These are phyloP conservation scores for Phytophthora multivora DNA, from an alignment of 352 stramenopile genomes.

Conservation along the genomic window DNA sequence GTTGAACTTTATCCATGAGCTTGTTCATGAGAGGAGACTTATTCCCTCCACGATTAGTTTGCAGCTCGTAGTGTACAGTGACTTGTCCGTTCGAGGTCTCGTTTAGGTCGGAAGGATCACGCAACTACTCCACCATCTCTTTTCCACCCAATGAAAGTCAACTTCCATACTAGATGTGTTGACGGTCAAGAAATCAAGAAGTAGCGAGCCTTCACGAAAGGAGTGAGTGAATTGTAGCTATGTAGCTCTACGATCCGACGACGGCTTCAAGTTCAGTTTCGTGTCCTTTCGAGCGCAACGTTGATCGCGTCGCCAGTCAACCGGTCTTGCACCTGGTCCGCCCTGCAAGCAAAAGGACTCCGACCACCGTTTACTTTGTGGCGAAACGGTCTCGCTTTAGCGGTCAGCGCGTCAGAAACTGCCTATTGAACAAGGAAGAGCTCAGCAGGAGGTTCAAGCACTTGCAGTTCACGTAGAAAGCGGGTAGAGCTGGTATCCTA, in stretches of 20 bases:
- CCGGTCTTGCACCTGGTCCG: conserved; percentile 16
- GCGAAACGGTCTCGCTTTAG: conserved; percentile 22
- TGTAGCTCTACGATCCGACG: conserved; percentile 29
- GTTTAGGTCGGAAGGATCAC: neutral
- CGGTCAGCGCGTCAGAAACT: conserved; percentile 35
- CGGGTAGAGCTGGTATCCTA: too few species aligned
- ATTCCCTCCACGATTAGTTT: too few species aligned
- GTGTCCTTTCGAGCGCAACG: conserved; percentile 31
- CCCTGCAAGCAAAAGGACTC: conserved; percentile 14
- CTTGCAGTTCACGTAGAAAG: too few species aligned
- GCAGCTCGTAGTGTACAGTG: neutral
- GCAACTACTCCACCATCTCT: too few species aligned
- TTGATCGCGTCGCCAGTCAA: conserved; percentile 6
- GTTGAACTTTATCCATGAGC: neutral
- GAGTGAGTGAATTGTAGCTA: too few species aligned
- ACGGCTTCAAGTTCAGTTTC: conserved; percentile 45
- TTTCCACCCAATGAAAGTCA: too few species aligned
- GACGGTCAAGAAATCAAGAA: too few species aligned
- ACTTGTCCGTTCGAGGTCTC: conserved; percentile 4
- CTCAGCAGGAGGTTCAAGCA: neutral
- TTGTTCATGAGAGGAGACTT: too few species aligned
- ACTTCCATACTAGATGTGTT: too few species aligned
- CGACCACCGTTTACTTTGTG: conserved; percentile 2
- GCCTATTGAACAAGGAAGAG: conserved; percentile 15
- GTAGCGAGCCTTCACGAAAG: too few species aligned